phyloP scores from a whole-genome alignment of 2,329 filamentous ascomycete genomes.

The Sporothrix euskadiensis region DNA sequence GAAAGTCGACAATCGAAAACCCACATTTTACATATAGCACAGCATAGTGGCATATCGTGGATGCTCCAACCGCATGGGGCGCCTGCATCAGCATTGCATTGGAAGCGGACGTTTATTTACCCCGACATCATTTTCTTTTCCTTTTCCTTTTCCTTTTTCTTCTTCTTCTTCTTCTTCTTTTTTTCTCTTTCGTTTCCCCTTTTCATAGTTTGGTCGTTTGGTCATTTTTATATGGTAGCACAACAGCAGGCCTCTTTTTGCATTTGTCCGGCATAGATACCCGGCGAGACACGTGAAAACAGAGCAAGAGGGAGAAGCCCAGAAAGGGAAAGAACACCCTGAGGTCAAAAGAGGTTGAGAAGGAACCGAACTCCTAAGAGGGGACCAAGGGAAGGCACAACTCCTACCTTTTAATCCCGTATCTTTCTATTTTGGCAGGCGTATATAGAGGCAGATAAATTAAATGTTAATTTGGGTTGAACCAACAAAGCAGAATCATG shows the following conservation, averaged over 20 bases:
- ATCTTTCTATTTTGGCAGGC: background rate
- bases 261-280: conserved; percentile 18
- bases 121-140: background rate
- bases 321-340: background rate
- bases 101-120: background rate
- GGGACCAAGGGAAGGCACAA: background rate
- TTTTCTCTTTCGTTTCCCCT: background rate
- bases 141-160: background rate
- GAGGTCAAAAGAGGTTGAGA: background rate
- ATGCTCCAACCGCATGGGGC: background rate
- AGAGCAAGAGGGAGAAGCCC: background rate
- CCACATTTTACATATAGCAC: conserved; percentile 2
- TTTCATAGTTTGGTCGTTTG: conserved; percentile 5
- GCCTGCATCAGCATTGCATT: background rate
- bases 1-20: background rate
- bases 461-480: background rate
- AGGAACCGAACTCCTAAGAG: background rate
- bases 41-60: background rate
- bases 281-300: background rate
- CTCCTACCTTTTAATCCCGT: background rate
- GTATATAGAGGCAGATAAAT: background rate
- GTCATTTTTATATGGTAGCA: background rate
- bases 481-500: background rate
- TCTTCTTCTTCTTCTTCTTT: conserved; percentile 2
- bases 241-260: background rate